These are phyloP conservation scores for Saitozyma sp. DNA, from an alignment of 768 basidiomycete species.

Conservation along the genomic window DNA sequence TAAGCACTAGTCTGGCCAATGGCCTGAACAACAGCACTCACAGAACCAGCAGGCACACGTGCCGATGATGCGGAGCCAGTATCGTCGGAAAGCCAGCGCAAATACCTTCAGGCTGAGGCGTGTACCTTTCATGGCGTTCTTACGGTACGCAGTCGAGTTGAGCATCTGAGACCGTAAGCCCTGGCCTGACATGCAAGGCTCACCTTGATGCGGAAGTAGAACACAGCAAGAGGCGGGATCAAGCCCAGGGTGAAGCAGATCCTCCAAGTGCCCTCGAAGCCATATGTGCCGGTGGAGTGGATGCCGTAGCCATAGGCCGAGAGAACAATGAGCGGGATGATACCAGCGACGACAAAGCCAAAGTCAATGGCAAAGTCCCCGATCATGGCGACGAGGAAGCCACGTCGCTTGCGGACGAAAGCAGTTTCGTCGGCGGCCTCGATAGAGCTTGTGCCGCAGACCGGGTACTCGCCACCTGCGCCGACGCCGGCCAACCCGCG, in stretches of 20 bases:
- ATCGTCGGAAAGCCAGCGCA: constrained; percentile 58
- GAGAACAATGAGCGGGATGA: not conserved
- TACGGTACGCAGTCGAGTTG: too few relatives aligned
- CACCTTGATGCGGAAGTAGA: constrained; percentile 53
- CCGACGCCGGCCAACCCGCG: constrained; percentile 62
- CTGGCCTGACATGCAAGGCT: too few relatives aligned
- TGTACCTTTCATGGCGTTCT: too few relatives aligned
- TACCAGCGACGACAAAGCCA: not conserved
- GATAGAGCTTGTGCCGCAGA: constrained; percentile 66
- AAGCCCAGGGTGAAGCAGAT: constrained; percentile 63
- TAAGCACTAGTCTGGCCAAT: not conserved
- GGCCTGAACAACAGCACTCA: not conserved
- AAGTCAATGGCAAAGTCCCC: not conserved
- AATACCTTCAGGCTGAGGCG: too few relatives aligned
- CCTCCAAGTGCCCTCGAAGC: constrained; percentile 14
- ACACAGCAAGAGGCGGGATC: constrained; percentile 65
- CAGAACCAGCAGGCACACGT: not conserved
- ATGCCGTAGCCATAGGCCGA: not conserved
- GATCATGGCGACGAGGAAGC: not conserved
- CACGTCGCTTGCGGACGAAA: not conserved
- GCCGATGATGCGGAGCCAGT: constrained; percentile 56
- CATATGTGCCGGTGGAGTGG: not conserved
- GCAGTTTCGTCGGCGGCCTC: constrained; percentile 68
- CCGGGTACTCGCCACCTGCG: constrained; percentile 76
- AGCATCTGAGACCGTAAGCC: too few relatives aligned